Conservation (phyloP, 768 basidiomycete species). For the Podaxis sp. region DNA sequence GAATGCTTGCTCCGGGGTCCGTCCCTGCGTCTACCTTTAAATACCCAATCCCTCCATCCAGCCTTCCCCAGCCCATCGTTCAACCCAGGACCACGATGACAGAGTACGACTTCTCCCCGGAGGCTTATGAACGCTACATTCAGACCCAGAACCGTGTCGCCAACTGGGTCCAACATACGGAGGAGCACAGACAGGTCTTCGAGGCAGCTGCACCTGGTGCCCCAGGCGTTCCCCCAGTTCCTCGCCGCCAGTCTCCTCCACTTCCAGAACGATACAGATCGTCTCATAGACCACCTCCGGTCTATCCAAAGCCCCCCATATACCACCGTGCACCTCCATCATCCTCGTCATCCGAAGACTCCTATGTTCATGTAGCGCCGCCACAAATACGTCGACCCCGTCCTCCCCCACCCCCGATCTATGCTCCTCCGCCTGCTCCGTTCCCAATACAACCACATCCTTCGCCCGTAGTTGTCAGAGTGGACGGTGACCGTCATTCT, state of each 20-base stretch:
- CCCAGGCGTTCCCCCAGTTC: slow-evolving; percentile 12
- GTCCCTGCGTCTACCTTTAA: slow-evolving; percentile 1
- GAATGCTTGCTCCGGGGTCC: slow-evolving; percentile 4
- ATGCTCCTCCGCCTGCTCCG: slow-evolving; percentile 16
- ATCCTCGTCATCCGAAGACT: slow-evolving; percentile 24
- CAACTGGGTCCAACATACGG: slow-evolving; percentile 51
- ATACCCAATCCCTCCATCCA: background rate
- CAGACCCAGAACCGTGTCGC: slow-evolving; percentile 48
- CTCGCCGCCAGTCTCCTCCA: slow-evolving; percentile 14
- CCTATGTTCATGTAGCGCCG: slow-evolving; percentile 22
- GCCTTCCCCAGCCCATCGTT: background rate
- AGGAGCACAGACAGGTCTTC: slow-evolving; percentile 35
- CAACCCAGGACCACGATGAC: slow-evolving; percentile 38
- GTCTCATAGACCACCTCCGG: slow-evolving; percentile 3
- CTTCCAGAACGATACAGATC: slow-evolving; percentile 18
- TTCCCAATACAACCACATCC: slow-evolving; percentile 11
- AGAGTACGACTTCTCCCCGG: slow-evolving; percentile 62
- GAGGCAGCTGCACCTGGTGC: slow-evolving; percentile 23
- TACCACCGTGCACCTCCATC: slow-evolving; percentile 11
- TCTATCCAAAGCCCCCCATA: slow-evolving; percentile 7
- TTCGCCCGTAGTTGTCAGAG: slow-evolving; percentile 3
- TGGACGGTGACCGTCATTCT: background rate
- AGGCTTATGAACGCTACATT: slow-evolving; percentile 46
- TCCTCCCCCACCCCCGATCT: slow-evolving; percentile 21
- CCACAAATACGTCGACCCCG: slow-evolving; percentile 20